These are phyloP conservation scores for Neonectria punicea DNA, from an alignment of 2,329 filamentous ascomycete species.

Conservation along the genomic window DNA sequence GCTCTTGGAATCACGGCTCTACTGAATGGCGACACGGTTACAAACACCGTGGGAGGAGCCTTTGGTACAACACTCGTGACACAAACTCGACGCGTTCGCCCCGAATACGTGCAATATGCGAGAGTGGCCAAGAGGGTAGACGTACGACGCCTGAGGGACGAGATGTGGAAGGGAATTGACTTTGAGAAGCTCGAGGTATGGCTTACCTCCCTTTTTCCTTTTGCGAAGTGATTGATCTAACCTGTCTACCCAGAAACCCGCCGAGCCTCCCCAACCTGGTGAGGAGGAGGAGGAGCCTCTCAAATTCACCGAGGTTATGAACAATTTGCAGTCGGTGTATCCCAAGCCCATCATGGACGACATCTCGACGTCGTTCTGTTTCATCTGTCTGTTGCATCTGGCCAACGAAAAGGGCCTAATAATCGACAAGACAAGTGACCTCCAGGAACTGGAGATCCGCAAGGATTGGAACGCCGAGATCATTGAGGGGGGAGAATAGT, in stretches of 20 bases:
- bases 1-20: constrained; percentile 61
- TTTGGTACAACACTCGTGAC: constrained; percentile 77
- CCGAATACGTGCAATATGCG: constrained; percentile 77
- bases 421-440: constrained; percentile 71
- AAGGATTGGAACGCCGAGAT: constrained; percentile 72
- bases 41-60: constrained; percentile 56
- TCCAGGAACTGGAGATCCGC: constrained; percentile 69
- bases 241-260: constrained; percentile 32
- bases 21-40: constrained; percentile 61
- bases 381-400: constrained; percentile 90
- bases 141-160: constrained; percentile 74
- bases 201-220: background rate
- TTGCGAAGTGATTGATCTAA: constrained; percentile 21
- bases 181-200: constrained; percentile 65
- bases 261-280: constrained; percentile 40
- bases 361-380: constrained; percentile 93
- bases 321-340: constrained; percentile 86
- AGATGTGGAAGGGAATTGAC: constrained; percentile 75
- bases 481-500: constrained; percentile 52
- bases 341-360: constrained; percentile 87
- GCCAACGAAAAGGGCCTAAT: constrained; percentile 92
- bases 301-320: constrained; percentile 93
- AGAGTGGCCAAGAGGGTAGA: constrained; percentile 78
- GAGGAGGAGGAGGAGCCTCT: constrained; percentile 62
- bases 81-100: constrained; percentile 69